Evolutionary conservation across 805 yeast genomes (phyloP).

Genomic region (Blastobotrys americana): DNA sequence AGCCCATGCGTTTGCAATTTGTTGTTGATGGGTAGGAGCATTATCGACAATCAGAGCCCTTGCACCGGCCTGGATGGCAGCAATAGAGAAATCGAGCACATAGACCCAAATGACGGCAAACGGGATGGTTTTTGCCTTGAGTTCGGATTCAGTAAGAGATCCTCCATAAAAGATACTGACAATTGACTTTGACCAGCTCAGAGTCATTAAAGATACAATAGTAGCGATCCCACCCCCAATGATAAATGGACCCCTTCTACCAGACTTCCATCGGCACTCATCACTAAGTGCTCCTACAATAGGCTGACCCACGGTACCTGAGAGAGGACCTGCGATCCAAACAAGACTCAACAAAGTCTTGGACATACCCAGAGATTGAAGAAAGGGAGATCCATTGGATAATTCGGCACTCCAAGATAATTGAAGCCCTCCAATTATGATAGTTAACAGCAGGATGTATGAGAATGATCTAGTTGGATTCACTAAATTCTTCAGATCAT

Average conservation of each 20-base stretch:
- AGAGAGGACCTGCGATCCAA: conserved; percentile 63
- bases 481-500: conserved; percentile 13
- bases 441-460: conserved; percentile 41
- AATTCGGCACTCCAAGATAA: conserved; percentile 62
- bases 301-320: conserved; percentile 60
- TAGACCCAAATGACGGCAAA: conserved; percentile 50
- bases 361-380: conserved; percentile 55
- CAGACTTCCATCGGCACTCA: conserved; percentile 37
- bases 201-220: conserved; percentile 36
- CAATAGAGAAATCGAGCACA: conserved; percentile 49
- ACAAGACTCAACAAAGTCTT: conserved; percentile 48
- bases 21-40: conserved; percentile 51
- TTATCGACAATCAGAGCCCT: conserved; percentile 58
- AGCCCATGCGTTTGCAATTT: conserved; percentile 58
- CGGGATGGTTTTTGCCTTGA: conserved; percentile 36
- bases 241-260: conserved; percentile 52
- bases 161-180: conserved; percentile 28
- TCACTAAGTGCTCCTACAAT: conserved; percentile 54
- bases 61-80: conserved; percentile 52
- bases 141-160: conserved; percentile 15
- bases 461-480: conserved; percentile 40
- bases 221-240: conserved; percentile 48
- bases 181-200: conserved; percentile 42
- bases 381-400: conserved; percentile 54
- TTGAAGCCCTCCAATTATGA: conserved; percentile 51